A percentile compares a stretch with the other conserved stretches of the same genome.
Conservation (phyloP, 225 moss, liverwort and hornwort genomes). For the Asterella californica region DNA sequence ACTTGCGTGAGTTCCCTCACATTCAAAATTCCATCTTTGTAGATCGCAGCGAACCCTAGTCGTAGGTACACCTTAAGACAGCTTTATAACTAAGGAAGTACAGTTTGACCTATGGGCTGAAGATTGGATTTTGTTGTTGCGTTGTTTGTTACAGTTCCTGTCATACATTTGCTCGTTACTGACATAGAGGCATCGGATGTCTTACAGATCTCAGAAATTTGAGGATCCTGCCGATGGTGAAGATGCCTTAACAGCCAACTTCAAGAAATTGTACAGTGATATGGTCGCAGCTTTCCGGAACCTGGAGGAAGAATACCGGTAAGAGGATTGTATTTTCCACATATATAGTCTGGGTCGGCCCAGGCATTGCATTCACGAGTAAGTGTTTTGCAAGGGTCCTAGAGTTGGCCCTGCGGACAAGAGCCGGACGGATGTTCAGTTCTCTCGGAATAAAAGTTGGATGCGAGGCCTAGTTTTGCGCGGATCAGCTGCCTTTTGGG, state of each 20-base stretch:
- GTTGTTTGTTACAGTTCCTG: too few species aligned
- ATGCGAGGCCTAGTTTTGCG: constrained; percentile 20
- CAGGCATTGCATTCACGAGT: constrained; percentile 15
- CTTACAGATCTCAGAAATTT: constrained; percentile 79
- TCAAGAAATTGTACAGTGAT: constrained; percentile 76
- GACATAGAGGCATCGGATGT: not conserved
- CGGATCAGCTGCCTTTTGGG: constrained; percentile 12
- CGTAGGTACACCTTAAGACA: not conserved
- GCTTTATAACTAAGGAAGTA: not conserved
- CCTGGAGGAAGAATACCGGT: constrained; percentile 93
- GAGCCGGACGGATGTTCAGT: constrained; percentile 10
- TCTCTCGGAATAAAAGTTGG: constrained; percentile 22
- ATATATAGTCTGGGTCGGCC: constrained; percentile 12
- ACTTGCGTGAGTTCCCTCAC: constrained; percentile 56
- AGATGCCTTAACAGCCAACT: constrained; percentile 46
- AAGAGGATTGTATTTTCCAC: constrained; percentile 14
- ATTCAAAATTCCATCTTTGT: too few species aligned
- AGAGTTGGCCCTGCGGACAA: constrained; percentile 6
- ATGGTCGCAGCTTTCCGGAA: constrained; percentile 75
- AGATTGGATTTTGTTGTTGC: too few species aligned
- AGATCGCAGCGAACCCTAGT: not conserved
- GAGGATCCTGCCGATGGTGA: constrained; percentile 98
- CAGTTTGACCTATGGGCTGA: not conserved
- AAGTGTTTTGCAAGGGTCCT: constrained; percentile 5
- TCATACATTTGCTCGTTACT: not conserved